Percentiles rank a stretch among this genome's conserved stretches.
Evolutionary conservation across 805 yeast genomes (phyloP).

Genomic region (Kuraishia hungarica): DNA sequence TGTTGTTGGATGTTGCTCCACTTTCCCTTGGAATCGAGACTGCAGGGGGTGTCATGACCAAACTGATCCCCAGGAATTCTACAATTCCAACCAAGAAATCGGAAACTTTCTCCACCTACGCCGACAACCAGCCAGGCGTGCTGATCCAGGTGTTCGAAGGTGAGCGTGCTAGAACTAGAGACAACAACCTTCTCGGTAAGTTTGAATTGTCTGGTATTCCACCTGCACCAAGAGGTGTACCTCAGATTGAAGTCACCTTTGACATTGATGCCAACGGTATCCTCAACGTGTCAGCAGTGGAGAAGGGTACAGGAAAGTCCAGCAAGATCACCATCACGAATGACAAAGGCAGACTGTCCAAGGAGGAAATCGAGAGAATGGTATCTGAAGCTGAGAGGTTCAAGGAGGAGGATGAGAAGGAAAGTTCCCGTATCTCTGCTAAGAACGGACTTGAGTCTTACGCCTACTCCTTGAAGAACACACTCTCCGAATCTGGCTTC

Average conservation of each 20-base stretch:
- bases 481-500: constrained; percentile 65
- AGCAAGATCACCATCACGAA: constrained; percentile 96
- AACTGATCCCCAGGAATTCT: constrained; percentile 96
- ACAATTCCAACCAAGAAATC: constrained; percentile 97
- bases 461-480: constrained; percentile 86
- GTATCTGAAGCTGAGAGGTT: constrained; percentile 95
- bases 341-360: constrained; percentile 96
- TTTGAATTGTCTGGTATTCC: constrained; percentile 95
- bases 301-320: constrained; percentile 97
- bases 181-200: constrained; percentile 94
- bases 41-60: constrained; percentile 99
- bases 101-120: constrained; percentile 92
- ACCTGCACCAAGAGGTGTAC: constrained; percentile 98
- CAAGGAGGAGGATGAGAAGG: constrained; percentile 95
- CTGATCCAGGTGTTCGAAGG: constrained; percentile 96
- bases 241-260: constrained; percentile 95
- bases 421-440: constrained; percentile 85
- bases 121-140: constrained; percentile 98
- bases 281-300: constrained; percentile 91
- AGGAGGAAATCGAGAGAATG: constrained; percentile 97
- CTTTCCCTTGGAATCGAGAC: constrained; percentile 96
- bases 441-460: constrained; percentile 95
- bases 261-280: constrained; percentile 97
- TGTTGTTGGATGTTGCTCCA: constrained; percentile 95
- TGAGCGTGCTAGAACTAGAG: constrained; percentile 95